These are phyloP conservation scores for Ustilago cynodontis DNA, from an alignment of 1,284 basidiomycete genomes.

Conservation along the genomic window DNA sequence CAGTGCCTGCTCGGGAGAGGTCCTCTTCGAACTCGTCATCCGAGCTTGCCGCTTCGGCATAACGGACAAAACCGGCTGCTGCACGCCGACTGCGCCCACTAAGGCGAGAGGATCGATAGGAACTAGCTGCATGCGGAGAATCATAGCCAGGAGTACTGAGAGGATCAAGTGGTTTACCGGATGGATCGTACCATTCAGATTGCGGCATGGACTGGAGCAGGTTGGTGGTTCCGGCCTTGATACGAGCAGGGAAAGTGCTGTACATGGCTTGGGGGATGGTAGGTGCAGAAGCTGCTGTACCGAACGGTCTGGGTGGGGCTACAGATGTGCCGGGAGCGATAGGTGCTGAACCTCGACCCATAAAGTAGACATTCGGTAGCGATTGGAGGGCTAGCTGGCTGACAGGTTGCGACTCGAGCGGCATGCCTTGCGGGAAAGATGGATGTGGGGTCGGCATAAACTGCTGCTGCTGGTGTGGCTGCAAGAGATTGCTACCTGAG, in stretches of 20 bases:
- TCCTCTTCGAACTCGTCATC: conserved; percentile 60
- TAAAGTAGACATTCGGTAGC: conserved; percentile 20
- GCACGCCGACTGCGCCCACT: conserved; percentile 39
- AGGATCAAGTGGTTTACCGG: conserved; percentile 39
- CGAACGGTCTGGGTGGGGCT: conserved; percentile 36
- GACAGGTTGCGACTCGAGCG: conserved; percentile 7
- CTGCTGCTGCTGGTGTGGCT: conserved; percentile 26
- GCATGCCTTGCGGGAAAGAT: conserved; percentile 14
- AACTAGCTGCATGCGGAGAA: conserved; percentile 11
- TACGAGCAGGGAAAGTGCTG: conserved; percentile 88
- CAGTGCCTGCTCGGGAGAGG: conserved; percentile 21
- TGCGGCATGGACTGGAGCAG: conserved; percentile 86
- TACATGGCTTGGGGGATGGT: conserved; percentile 77
- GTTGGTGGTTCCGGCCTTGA: conserved; percentile 89
- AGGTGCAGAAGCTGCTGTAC: conserved; percentile 31
- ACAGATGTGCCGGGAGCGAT: conserved; percentile 35
- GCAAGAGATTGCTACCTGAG: conserved; percentile 27
- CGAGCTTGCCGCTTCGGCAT: conserved; percentile 56
- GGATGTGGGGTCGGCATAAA: conserved; percentile 15
- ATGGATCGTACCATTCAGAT: conserved; percentile 45
- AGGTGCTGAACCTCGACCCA: conserved; percentile 37
- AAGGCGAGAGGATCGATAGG: conserved; percentile 35
- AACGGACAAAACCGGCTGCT: conserved; percentile 50
- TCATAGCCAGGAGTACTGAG: conserved; percentile 36
- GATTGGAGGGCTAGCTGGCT: conserved; percentile 24